Conservation (phyloP, 1,284 basidiomycete species). For the Boletellus deceptivus region DNA sequence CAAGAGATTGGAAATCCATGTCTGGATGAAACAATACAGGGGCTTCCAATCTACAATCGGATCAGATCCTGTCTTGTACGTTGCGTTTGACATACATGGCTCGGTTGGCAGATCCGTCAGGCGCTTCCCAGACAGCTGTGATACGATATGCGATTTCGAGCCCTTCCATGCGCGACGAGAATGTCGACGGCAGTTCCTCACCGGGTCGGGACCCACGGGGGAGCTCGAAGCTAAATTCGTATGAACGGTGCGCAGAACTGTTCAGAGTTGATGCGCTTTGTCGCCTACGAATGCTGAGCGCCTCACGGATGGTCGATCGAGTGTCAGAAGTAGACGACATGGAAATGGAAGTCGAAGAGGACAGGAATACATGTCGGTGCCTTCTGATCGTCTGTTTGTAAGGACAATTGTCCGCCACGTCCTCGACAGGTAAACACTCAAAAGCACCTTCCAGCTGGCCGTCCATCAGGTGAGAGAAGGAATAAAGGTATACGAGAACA, state of each 20-base stretch:
- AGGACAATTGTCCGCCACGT: constrained; percentile 23
- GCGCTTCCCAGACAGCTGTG: constrained; percentile 58
- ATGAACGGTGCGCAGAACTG: constrained; percentile 37
- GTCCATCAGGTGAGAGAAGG: constrained; percentile 2
- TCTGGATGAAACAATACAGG: constrained; percentile 62
- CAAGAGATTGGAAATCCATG: constrained; percentile 55
- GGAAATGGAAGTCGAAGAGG: constrained; percentile 46
- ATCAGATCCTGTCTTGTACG: constrained; percentile 1
- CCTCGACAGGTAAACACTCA: constrained; percentile 42
- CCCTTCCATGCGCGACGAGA: constrained; percentile 44
- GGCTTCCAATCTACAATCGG: constrained; percentile 51
- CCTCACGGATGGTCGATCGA: constrained; percentile 51
- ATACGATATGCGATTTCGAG: constrained; percentile 54
- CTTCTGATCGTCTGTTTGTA: constrained; percentile 28
- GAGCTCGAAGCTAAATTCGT: constrained; percentile 58
- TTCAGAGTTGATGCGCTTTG: constrained; percentile 43
- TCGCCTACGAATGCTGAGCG: constrained; percentile 43
- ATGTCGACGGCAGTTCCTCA: constrained; percentile 62
- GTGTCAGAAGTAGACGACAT: constrained; percentile 43
- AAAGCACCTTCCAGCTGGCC: constrained; percentile 62
- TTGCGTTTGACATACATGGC: constrained; percentile 43
- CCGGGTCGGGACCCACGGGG: constrained; percentile 47
- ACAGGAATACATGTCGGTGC: constrained; percentile 56
- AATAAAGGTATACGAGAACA: constrained; percentile 19
- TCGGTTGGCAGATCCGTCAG: constrained; percentile 41